Evolutionary conservation across 306 rosid genomes (phyloP), one percentile per base, ranked within the genome.

Genomic region (Boehmeria nivea): DNA sequence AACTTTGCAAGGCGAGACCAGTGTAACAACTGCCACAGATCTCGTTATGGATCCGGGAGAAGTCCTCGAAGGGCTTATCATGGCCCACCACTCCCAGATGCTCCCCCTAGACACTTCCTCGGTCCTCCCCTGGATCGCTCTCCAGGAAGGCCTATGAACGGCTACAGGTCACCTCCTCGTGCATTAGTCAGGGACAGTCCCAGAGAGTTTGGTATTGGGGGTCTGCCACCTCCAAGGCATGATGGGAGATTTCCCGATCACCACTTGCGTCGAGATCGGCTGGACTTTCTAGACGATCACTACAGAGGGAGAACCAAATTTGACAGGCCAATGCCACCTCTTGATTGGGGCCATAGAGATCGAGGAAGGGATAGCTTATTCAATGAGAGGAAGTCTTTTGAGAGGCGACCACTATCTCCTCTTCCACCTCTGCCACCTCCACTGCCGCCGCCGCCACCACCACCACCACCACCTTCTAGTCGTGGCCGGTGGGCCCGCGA

Each of bases 1-100:
- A 91, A 87, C 76, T 91, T 91, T 72, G 98, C 95, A 15, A 84
- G 98, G 70, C 82, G 98, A 42, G 95, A 91, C 59, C 55, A 72
- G 48, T 91, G 98, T 65, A 87, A 87, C 82, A 84, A 60, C 64
- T 91, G 98, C 76, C 80, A 80, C 50, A 91, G 78, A 78, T 52
- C 74, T 64, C 95, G 98, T 12, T 25, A 55, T 57, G 83, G 78
- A 52, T 64, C 66, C 61, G 83, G 49, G 51, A 83, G 80, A 68
- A 91, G 95, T 80, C 91, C 98, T 33, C 80, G 88, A 67, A 87
- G 95, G 65, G 85, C 84, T 50, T 76, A 78, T 66, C 50, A 73
- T 21, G 83, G 81, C 11, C 78, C 84, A 23, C 85, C 82, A 20
- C 81, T 77, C 28, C 77, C 76, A 53, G 83, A 64, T 50, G 77